Evolutionary conservation across 768 basidiomycete species (phyloP).

Genomic region (Termitomyces sp.): DNA sequence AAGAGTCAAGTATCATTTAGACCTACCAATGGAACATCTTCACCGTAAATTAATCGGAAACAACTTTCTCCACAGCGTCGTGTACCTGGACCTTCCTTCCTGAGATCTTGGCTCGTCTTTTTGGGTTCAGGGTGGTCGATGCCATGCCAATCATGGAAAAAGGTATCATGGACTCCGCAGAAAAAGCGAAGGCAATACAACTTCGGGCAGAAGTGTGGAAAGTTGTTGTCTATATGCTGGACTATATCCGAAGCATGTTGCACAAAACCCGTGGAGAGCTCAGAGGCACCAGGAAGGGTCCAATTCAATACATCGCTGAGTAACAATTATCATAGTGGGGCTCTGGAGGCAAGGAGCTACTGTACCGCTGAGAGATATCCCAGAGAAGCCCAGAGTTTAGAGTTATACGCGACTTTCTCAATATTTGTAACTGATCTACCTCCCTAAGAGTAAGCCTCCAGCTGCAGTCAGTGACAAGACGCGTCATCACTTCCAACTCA

Average conservation of each 20-base stretch:
- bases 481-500: constrained; percentile 35
- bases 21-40: constrained; percentile 2
- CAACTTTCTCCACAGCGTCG: constrained; percentile 16
- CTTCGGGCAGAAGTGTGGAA: constrained; percentile 38
- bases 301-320: constrained; percentile 33
- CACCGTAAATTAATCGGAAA: constrained; percentile 12
- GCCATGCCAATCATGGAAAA: background rate
- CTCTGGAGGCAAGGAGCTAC: background rate
- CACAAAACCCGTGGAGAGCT: constrained; percentile 8
- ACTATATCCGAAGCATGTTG: constrained; percentile 22
- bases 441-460: constrained; percentile 24
- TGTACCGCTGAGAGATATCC: constrained; percentile 36
- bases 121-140: constrained; percentile 11
- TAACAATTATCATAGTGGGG: background rate
- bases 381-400: constrained; percentile 35
- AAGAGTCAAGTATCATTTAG: background rate
- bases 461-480: constrained; percentile 23
- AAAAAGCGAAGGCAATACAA: constrained; percentile 34
- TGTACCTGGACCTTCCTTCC: background rate
- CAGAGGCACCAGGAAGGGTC: constrained; percentile 17
- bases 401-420: constrained; percentile 16
- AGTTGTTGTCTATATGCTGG: constrained; percentile 23
- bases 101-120: constrained; percentile 9
- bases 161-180: constrained; percentile 33
- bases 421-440: constrained; percentile 29